Conservation (phyloP, 257 asterid species). For the Jaltomata sinuosa region DNA sequence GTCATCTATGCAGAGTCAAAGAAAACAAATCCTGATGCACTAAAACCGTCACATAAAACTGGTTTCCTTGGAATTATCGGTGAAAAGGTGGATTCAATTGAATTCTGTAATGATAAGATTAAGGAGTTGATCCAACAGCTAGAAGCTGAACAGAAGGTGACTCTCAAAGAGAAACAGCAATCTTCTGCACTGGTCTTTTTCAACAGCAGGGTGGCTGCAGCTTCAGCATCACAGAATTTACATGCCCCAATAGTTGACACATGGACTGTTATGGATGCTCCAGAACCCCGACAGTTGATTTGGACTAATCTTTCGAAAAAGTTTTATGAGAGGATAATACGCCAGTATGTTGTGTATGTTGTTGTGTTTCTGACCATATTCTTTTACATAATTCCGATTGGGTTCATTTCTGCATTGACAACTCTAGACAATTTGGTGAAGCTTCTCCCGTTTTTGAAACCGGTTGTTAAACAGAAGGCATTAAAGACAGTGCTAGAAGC, state of each 20-base stretch:
- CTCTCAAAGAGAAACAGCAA: conserved; percentile 72
- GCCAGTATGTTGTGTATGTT: conserved; percentile 45
- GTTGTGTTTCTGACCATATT: conserved; percentile 77
- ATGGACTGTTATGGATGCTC: conserved; percentile 79
- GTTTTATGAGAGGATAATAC: conserved; percentile 42
- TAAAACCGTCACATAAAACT: conserved; percentile 50
- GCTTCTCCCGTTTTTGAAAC: conserved; percentile 61
- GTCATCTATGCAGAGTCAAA: conserved; percentile 47
- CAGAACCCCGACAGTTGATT: conserved; percentile 66
- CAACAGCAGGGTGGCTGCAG: conserved; percentile 63
- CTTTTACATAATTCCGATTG: conserved; percentile 88
- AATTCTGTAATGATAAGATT: conserved; percentile 57
- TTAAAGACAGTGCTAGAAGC: conserved; percentile 75
- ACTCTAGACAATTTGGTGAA: conserved; percentile 70
- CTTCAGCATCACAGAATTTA: conserved; percentile 76
- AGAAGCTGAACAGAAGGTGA: conserved; percentile 65
- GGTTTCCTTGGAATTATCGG: conserved; percentile 80
- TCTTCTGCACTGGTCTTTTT: conserved; percentile 72
- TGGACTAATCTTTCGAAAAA: conserved; percentile 65
- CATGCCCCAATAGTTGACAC: conserved; percentile 62
- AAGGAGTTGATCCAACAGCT: conserved; percentile 41
- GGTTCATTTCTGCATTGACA: conserved; percentile 73
- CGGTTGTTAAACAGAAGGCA: conserved; percentile 25
- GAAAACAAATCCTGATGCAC: conserved; percentile 50
- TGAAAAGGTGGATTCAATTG: conserved; percentile 68